Evolutionary conservation across 805 yeast genomes (phyloP), one percentile per base, ranked within the genome.

Genomic region (Kodamaea jinghongensis): DNA sequence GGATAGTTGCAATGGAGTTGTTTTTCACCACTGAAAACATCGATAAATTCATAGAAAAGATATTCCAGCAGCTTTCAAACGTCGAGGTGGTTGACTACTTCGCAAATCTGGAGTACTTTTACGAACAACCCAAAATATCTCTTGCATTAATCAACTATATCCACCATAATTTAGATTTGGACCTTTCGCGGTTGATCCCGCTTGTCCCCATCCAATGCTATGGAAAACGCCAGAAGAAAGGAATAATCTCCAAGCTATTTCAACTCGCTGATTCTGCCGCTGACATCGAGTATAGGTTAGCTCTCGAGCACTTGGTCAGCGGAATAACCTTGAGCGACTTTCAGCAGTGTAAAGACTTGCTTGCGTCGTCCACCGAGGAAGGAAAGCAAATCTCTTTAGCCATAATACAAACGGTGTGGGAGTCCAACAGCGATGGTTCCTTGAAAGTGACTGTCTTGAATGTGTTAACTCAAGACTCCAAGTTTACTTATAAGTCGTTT

Each of bases 191-290:
- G 20, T 35, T 55, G 16, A 39, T 57, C 6, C 30, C 34, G 11
- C 17, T 41, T 1, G 60, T 80, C 20, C 86, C 87, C 4, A 64
- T 71, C 15, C 76, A 72, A 41, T 76, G 81, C 47, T 70, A 60
- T 36, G 30, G 20, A 7, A 38, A 9, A 22, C 25, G 28, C 36
- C 22, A 37, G 29, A 28, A 38, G 28, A 28, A 25, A 26, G n/a
- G 16, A 16, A 8, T 10, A 4, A 9, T 34, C 11, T 27, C n/a
- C 28, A 38, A 32, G 28, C 15, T 38, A 17, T 15, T 15, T 3
- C 31, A 28, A 9, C n/a, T 23, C 10, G 16, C 35, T 11, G 31
- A 27, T 2, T 9, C 9, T n/a, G 31, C 14, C n/a, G 4, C 17
- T 4, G 28, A 17, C 6, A 4, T 3, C 15, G 31, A 26, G 16